These are phyloP conservation scores for Aspergillus hortae DNA, from an alignment of 2,329 filamentous ascomycete genomes.

Conservation along the genomic window DNA sequence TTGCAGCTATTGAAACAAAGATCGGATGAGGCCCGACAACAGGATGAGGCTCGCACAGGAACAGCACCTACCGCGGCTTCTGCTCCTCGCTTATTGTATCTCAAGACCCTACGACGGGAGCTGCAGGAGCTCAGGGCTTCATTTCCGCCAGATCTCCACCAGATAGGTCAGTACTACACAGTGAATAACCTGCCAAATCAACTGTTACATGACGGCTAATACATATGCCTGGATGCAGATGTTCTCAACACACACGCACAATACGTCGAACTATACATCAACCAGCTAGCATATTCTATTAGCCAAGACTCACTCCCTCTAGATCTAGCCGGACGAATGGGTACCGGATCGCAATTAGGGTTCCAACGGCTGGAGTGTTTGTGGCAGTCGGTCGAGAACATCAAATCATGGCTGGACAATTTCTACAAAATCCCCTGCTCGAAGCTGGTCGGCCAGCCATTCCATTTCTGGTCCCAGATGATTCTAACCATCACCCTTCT, in stretches of 20 bases:
- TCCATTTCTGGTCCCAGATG: slow-evolving; percentile 39
- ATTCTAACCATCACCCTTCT: slow-evolving; percentile 32
- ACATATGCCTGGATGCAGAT: slow-evolving; percentile 11
- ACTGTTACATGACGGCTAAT: too few species aligned
- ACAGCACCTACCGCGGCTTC: slow-evolving; percentile 8
- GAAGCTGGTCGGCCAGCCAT: slow-evolving; percentile 28
- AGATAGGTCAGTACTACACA: slow-evolving; percentile 16
- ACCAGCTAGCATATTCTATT: slow-evolving; percentile 25
- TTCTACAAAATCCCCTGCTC: slow-evolving; percentile 27
- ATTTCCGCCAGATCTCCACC: slow-evolving; percentile 18
- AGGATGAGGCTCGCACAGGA: slow-evolving; percentile 19
- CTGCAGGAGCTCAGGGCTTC: slow-evolving; percentile 29
- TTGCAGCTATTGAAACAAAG: slow-evolving; percentile 34
- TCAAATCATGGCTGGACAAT: slow-evolving; percentile 31
- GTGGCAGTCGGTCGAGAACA: slow-evolving; percentile 32
- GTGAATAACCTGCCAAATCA: background rate
- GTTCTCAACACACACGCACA: slow-evolving; percentile 25
- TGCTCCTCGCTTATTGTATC: slow-evolving; percentile 22
- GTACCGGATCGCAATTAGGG: slow-evolving; percentile 13
- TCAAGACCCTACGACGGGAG: slow-evolving; percentile 29
- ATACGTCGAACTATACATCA: slow-evolving; percentile 26
- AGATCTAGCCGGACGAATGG: slow-evolving; percentile 5
- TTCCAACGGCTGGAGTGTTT: slow-evolving; percentile 32
- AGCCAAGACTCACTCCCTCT: slow-evolving; percentile 13
- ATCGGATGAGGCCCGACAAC: slow-evolving; percentile 28